A percentile compares a stretch with the other conserved stretches of the same genome.
These are phyloP conservation scores for Leccinum rimulosum DNA, from an alignment of 768 basidiomycete species.

Conservation along the genomic window DNA sequence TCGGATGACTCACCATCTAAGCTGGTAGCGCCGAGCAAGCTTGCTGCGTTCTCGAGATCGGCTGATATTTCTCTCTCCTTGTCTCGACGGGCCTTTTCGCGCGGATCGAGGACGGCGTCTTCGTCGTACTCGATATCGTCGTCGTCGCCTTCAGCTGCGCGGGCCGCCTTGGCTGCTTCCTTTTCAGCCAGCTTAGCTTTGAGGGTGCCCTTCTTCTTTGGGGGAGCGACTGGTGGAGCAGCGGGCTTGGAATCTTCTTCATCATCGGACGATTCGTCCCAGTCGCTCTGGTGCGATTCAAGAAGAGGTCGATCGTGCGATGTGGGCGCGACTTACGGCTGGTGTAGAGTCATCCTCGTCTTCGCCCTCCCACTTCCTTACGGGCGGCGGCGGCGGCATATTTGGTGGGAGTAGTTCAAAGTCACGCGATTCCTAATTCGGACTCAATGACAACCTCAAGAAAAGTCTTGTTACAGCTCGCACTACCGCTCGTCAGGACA, in stretches of 20 bases:
- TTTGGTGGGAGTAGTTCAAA: not conserved
- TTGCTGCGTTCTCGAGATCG: conserved; percentile 82
- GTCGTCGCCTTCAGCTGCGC: conserved; percentile 31
- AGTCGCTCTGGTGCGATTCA: conserved; percentile 68
- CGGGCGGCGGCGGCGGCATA: conserved; percentile 17
- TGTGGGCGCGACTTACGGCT: conserved; percentile 50
- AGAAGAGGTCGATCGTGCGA: not conserved
- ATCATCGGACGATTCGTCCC: conserved; percentile 83
- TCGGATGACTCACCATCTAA: conserved; percentile 50
- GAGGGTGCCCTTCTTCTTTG: conserved; percentile 90
- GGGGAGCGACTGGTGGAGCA: conserved; percentile 54
- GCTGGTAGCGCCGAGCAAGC: conserved; percentile 71
- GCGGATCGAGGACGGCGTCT: conserved; percentile 75
- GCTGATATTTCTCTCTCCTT: conserved; percentile 81
- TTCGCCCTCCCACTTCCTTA: conserved; percentile 84
- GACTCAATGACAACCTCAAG: conserved; percentile 13
- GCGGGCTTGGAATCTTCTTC: conserved; percentile 58
- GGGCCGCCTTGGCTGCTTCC: conserved; percentile 68
- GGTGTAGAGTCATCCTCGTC: conserved; percentile 83
- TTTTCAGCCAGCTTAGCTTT: conserved; percentile 93
- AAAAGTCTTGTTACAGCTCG: conserved; percentile 49
- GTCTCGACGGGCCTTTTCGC: conserved; percentile 72
- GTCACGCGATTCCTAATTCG: conserved; percentile 1
- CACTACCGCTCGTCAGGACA: conserved; percentile 59
- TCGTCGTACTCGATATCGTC: conserved; percentile 59